Conservation (phyloP, 2,329 filamentous ascomycete genomes). For the Corniculantispora saksenae region DNA sequence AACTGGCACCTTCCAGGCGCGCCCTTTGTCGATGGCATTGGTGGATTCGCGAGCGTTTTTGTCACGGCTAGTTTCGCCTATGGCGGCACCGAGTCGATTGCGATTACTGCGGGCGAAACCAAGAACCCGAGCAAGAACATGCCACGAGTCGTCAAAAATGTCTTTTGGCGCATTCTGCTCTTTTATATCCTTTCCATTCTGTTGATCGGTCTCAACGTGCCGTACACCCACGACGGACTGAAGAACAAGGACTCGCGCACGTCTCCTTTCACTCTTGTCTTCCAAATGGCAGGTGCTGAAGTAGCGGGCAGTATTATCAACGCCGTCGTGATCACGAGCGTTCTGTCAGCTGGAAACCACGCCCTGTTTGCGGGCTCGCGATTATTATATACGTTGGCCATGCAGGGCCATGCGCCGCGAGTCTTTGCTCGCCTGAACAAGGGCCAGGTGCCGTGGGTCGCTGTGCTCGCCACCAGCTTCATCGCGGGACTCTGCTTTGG, state of each 20-base stretch:
- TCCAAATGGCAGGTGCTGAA: conserved; percentile 55
- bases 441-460: conserved; percentile 40
- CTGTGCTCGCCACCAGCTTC: conserved; percentile 51
- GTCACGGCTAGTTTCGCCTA: conserved; percentile 60
- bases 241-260: conserved; percentile 27
- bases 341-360: conserved; percentile 40
- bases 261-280: conserved; percentile 57
- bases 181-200: conserved; percentile 48
- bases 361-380: conserved; percentile 38
- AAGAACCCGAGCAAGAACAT: conserved; percentile 61
- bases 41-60: conserved; percentile 62
- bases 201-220: conserved; percentile 57
- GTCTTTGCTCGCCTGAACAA: conserved; percentile 47
- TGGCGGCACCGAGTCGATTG: conserved; percentile 30
- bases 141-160: conserved; percentile 64
- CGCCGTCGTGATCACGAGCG: conserved; percentile 50
- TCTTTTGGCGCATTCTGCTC: conserved; percentile 63
- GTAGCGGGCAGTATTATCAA: conserved; percentile 58
- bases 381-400: conserved; percentile 38
- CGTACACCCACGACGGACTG: conserved; percentile 44
- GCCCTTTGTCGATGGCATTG: conserved; percentile 65
- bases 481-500: conserved; percentile 65
- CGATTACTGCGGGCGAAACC: conserved; percentile 67
- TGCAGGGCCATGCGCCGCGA: conserved; percentile 53
- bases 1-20: conserved; percentile 61